These are phyloP conservation scores for Neurospora discreta DNA, from an alignment of 495 filamentous ascomycete species.

Conservation along the genomic window DNA sequence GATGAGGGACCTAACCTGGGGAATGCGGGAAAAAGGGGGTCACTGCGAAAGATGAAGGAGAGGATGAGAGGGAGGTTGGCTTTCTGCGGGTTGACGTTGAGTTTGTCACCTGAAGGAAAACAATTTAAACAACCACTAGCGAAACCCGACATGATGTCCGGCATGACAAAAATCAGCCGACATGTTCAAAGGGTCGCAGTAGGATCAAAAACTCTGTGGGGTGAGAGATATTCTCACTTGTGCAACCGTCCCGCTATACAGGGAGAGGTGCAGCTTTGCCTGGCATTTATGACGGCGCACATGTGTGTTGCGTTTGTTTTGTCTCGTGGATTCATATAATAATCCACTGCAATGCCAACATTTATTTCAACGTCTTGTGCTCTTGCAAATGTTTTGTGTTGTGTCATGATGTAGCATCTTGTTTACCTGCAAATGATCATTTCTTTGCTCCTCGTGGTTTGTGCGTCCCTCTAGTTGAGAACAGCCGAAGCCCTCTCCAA, in stretches of 20 bases:
- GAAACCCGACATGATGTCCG: background rate
- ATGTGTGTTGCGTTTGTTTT: background rate
- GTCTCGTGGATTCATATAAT: background rate
- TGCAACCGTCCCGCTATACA: background rate
- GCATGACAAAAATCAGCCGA: background rate
- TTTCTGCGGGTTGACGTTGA: background rate
- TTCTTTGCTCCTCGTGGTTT: background rate
- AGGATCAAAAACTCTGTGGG: background rate
- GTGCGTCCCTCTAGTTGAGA: background rate
- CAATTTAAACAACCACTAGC: background rate
- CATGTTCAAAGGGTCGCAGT: background rate
- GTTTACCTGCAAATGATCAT: background rate
- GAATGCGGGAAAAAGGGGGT: background rate
- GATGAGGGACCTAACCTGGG: background rate
- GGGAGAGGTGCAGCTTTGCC: background rate
- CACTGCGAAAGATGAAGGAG: background rate
- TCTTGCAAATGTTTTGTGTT: background rate
- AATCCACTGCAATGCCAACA: background rate
- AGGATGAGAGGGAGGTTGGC: background rate
- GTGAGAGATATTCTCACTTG: background rate
- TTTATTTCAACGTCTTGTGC: background rate
- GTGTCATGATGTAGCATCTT: background rate
- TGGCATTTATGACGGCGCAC: background rate
- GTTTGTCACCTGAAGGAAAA: background rate
- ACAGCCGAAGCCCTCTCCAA: conserved; percentile 21